phyloP scores from a whole-genome alignment of 2,329 filamentous ascomycete genomes.

The Onygenales sp. region DNA sequence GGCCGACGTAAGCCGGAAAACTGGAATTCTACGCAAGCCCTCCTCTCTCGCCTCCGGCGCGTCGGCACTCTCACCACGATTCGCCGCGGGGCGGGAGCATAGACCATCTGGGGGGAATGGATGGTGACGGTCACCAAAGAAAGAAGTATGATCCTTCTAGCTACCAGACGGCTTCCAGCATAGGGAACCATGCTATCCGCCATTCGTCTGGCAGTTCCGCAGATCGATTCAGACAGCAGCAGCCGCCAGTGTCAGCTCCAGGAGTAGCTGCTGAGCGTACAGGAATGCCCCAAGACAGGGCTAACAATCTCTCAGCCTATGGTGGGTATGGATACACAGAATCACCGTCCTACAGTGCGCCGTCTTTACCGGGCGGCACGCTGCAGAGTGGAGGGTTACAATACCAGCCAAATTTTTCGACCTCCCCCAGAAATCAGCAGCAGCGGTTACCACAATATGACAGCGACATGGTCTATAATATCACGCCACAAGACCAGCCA shows the following conservation, averaged over 20 bases:
- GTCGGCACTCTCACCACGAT: conserved; percentile 47
- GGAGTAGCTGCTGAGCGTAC: conserved; percentile 16
- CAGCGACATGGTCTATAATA: conserved; percentile 69
- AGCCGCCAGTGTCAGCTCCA: conserved; percentile 24
- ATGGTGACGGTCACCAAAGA: conserved; percentile 62
- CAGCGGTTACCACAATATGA: conserved; percentile 46
- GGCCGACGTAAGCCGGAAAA: conserved; percentile 36
- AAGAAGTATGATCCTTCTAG: conserved; percentile 65
- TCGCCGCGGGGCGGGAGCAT: conserved; percentile 47
- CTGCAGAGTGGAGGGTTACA: conserved; percentile 46
- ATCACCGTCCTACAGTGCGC: conserved; percentile 44
- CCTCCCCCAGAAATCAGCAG: conserved; percentile 28
- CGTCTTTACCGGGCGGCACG: conserved; percentile 40
- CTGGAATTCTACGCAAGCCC: conserved; percentile 56
- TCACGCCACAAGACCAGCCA: conserved; percentile 52
- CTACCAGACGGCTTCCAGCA: conserved; percentile 41
- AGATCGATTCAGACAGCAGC: conserved; percentile 28
- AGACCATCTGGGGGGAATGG: conserved; percentile 58
- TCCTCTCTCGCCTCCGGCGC: conserved; percentile 56
- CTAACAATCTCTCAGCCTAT: conserved; percentile 27
- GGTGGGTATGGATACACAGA: conserved; percentile 47
- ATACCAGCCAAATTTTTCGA: conserved; percentile 59
- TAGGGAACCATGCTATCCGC: conserved; percentile 43
- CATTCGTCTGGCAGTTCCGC: conserved; percentile 41
- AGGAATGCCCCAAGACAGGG: conserved; percentile 25